Evolutionary conservation across 140 eudicot species (phyloP).

Genomic region (Stevia rebaudiana): DNA sequence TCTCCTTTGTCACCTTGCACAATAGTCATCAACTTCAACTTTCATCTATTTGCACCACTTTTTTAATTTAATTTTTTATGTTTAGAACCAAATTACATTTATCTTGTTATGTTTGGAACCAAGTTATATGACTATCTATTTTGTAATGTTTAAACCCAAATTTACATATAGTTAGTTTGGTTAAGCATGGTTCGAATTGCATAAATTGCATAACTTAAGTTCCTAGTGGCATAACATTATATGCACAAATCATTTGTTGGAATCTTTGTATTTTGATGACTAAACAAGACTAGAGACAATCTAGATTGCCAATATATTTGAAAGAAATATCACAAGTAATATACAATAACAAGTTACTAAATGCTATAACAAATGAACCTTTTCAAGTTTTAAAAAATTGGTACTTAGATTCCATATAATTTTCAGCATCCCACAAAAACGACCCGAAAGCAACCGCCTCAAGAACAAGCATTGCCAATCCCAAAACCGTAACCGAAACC

Average conservation of each 20-base stretch:
- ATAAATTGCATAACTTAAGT: not conserved
- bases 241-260: not conserved
- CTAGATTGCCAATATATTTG: not conserved
- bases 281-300: too few species aligned
- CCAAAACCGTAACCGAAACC: slow-evolving; percentile 51
- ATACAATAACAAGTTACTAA: slow-evolving; percentile 16
- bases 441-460: slow-evolving; percentile 98
- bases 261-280: not conserved
- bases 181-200: not conserved
- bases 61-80: not conserved
- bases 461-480: slow-evolving; percentile 74
- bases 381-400: slow-evolving; percentile 50
- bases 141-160: not conserved
- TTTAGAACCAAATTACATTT: not conserved
- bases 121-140: not conserved
- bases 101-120: not conserved
- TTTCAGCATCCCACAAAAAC: slow-evolving; percentile 89
- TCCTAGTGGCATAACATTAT: not conserved
- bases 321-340: not conserved
- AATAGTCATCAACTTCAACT: not conserved
- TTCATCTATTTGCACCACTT: not conserved
- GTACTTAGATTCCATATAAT: slow-evolving; percentile 68
- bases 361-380: not conserved
- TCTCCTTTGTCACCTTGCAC: not conserved
- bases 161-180: not conserved